Evolutionary conservation across 2,329 filamentous ascomycete genomes (phyloP).

Genomic region (Talaromyces sp.): DNA sequence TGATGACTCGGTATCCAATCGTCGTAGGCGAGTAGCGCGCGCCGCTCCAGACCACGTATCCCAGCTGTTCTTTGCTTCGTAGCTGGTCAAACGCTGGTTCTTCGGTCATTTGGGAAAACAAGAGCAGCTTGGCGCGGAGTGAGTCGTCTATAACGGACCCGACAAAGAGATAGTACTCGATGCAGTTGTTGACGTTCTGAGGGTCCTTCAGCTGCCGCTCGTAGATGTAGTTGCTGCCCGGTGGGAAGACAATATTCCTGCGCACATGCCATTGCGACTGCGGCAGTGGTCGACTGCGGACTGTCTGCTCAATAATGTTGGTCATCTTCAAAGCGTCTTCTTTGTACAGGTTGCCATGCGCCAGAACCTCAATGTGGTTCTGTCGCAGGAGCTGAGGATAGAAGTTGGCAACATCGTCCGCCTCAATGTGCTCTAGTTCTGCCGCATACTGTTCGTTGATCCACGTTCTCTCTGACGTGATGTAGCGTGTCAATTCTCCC

Average conservation of each 20-base stretch:
- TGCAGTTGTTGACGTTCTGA: slow-evolving; percentile 81
- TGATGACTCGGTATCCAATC: slow-evolving; percentile 79
- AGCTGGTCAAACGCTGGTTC: slow-evolving; percentile 94
- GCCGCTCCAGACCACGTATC: slow-evolving; percentile 91
- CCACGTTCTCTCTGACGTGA: slow-evolving; percentile 70
- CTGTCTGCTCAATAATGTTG: slow-evolving; percentile 69
- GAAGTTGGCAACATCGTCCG: slow-evolving; percentile 69
- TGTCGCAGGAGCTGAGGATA: slow-evolving; percentile 75
- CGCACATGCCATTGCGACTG: slow-evolving; percentile 72
- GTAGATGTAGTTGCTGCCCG: slow-evolving; percentile 78
- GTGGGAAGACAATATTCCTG: slow-evolving; percentile 69
- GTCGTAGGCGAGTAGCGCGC: slow-evolving; percentile 66
- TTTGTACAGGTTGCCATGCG: slow-evolving; percentile 89
- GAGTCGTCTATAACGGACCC: slow-evolving; percentile 63
- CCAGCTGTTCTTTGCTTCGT: slow-evolving; percentile 92
- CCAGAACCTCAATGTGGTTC: slow-evolving; percentile 79
- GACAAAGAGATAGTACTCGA: slow-evolving; percentile 70
- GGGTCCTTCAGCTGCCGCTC: slow-evolving; percentile 75
- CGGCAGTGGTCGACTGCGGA: slow-evolving; percentile 69
- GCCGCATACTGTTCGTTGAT: slow-evolving; percentile 72
- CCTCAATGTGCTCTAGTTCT: slow-evolving; percentile 69
- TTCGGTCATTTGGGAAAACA: slow-evolving; percentile 84
- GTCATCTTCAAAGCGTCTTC: slow-evolving; percentile 85
- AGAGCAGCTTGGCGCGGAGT: slow-evolving; percentile 67
- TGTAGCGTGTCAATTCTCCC: slow-evolving; percentile 72